Conservation (phyloP, 2,329 filamentous ascomycete genomes). For the Aspergillus melleus region DNA sequence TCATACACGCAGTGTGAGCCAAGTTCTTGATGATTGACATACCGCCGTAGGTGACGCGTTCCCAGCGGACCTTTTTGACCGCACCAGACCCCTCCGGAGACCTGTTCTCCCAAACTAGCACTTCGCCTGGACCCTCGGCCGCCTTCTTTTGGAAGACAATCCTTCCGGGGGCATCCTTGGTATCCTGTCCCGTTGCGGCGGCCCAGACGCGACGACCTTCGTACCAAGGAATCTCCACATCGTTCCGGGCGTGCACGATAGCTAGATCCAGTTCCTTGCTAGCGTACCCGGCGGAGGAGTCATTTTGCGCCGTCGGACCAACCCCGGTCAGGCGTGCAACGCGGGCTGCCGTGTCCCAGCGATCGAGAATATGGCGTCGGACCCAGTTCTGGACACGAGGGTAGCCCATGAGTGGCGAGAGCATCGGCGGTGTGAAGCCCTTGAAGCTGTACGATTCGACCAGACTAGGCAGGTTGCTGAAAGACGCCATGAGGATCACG, state of each 20-base stretch:
- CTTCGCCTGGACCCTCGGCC: constrained; percentile 31
- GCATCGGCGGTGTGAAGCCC: constrained; percentile 71
- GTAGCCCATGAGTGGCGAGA: constrained; percentile 71
- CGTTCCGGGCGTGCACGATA: constrained; percentile 77
- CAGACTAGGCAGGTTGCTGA: constrained; percentile 71
- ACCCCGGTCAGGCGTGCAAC: constrained; percentile 50
- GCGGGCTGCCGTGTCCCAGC: constrained; percentile 72
- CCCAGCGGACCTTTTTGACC: constrained; percentile 45
- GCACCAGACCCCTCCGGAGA: constrained; percentile 13
- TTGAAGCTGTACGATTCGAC: constrained; percentile 75
- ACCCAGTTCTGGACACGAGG: constrained; percentile 65
- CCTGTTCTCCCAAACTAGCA: constrained; percentile 40
- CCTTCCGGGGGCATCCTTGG: constrained; percentile 26
- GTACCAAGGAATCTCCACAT: constrained; percentile 75
- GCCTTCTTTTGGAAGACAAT: constrained; percentile 32
- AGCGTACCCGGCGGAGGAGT: constrained; percentile 56
- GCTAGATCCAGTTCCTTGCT: constrained; percentile 60
- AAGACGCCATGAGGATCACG: constrained; percentile 75
- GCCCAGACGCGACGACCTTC: constrained; percentile 44
- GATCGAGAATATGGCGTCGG: constrained; percentile 68
- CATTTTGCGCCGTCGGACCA: constrained; percentile 29
- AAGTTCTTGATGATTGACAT: constrained; percentile 17
- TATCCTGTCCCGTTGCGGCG: constrained; percentile 33
- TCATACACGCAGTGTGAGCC: background rate
- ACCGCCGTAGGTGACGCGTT: constrained; percentile 46